Base-by-base conservation (phyloP, 2,329 filamentous ascomycete genomes). In the Talaromyces funiculosus region DNA sequence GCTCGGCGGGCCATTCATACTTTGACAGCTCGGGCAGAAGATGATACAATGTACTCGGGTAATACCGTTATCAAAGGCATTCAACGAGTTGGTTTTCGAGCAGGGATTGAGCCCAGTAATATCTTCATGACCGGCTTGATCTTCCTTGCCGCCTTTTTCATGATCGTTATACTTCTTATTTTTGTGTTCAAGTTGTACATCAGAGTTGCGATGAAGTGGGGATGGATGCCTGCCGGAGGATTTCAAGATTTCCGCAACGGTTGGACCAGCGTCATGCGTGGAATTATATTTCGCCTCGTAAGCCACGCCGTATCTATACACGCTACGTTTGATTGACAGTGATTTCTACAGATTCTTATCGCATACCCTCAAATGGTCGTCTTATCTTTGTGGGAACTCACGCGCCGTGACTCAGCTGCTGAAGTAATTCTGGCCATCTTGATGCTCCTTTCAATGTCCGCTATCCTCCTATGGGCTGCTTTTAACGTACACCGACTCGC, bases 221-320 rank as follows among this genome's bases (percentile, higher is more conserved):
- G 86, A 68, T 89, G 85, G 82, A 90, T 96, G 80, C 89, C 90
- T 77, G 80, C 81, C 60, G 89, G 96, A 71, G 91, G 90, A 68
- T 97, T 97, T 75, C 81, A 88, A 67, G 92, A 97, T 68, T 97
- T 97, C 84, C 88, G 93, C 65, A 93, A 94, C 69, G 92, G 91
- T 67, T 97, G 93, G 93, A 86, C 88, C 64, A 92, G 91, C 12
- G 89, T 97, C 8, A 84, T 96, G 69, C 96, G 96, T 80, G 93
- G 93, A 60, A 95, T 97, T 67, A 81, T 97, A 64, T 97, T 94
- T 84, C 89, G 93, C 65, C 82, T 96, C 69, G 62, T 61, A 61
- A 38, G 82, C 78, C 22, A 3, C 8, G 3, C 16, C 14, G 20
- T 18, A n/a, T n/a, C n/a, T 26, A 1, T 18, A 24, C 12, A 12